A percentile compares a stretch with the other conserved stretches of the same genome.
Evolutionary conservation across 2,329 filamentous ascomycete species (phyloP).

Genomic region (Leptosphaerulina australis): DNA sequence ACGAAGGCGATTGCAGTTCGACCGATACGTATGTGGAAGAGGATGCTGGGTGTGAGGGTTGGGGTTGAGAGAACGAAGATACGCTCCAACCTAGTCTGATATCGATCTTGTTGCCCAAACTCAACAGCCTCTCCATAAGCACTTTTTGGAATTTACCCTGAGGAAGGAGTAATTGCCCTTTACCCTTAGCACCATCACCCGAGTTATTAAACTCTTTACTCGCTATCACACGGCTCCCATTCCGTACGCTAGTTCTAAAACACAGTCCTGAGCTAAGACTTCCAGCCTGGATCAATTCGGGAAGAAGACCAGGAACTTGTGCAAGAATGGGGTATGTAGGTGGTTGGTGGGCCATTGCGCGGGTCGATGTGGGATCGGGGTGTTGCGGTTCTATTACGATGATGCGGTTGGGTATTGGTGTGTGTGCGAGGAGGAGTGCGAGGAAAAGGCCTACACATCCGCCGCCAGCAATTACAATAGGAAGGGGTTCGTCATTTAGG

Average conservation of each 20-base stretch:
- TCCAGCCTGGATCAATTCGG: slow-evolving; percentile 40
- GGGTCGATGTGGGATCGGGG: slow-evolving; percentile 41
- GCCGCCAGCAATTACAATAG: slow-evolving; percentile 49
- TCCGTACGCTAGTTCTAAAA: slow-evolving; percentile 34
- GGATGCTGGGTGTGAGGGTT: too few relatives aligned
- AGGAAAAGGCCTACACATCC: slow-evolving; percentile 52
- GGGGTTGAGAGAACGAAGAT: background rate
- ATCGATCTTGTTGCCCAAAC: slow-evolving; percentile 17
- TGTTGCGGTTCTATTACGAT: slow-evolving; percentile 41
- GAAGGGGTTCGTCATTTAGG: slow-evolving; percentile 12
- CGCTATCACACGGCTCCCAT: slow-evolving; percentile 37
- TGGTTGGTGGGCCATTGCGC: slow-evolving; percentile 53
- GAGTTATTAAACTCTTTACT: slow-evolving; percentile 32
- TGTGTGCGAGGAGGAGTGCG: slow-evolving; percentile 47
- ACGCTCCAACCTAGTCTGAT: slow-evolving; percentile 33
- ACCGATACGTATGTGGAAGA: slow-evolving; percentile 3
- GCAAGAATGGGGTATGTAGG: slow-evolving; percentile 50
- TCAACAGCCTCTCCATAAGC: slow-evolving; percentile 26
- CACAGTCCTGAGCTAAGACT: slow-evolving; percentile 35
- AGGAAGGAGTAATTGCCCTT: slow-evolving; percentile 36
- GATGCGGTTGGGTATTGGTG: slow-evolving; percentile 41
- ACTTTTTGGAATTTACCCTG: slow-evolving; percentile 44
- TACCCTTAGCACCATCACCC: slow-evolving; percentile 31
- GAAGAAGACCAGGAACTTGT: slow-evolving; percentile 43
- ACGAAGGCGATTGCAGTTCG: slow-evolving; percentile 3